Base-by-base conservation (phyloP, 768 basidiomycete species). In the Macrolepiota albuminosa region DNA sequence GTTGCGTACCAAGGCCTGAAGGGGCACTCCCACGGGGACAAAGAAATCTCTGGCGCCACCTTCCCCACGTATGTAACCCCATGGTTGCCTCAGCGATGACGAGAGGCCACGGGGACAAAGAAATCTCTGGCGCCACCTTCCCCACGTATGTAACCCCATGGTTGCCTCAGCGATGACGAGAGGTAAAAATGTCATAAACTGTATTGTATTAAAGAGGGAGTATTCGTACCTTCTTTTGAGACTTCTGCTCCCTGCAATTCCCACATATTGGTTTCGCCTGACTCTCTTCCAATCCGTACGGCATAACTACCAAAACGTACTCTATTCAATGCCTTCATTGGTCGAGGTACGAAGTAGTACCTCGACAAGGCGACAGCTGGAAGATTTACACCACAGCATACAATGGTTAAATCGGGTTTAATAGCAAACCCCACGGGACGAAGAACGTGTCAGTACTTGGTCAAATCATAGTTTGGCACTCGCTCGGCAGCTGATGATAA, bases 11-110 rank as follows among this genome's bases (percentile, higher is more conserved):
- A 95, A 77, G 21, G 89, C 86, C 75, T 95, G 93, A 54, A 95
- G 69, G 6, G 93, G 84, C 46, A 90, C 76, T 4, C 89, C 92
- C 43, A 95, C 92, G 69, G 95, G 87, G 49, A 91, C 76, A 47
- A 80, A 74, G 34, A 90, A 76, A 54, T 82, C 83, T 59, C 81
- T 76, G 9, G 77, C 75, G 56, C 78, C 82, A 54, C 78, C 77
- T 55, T 79, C 79, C 57, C 71, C 71, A 66, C 81, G 78, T 31
- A 77, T 73, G 49, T 83, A 78, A 18, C 89, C 88, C 71, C 93
- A 95, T 9, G n/a, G 73, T 79, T 24, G 92, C 93, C 60, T 87
- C 84, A 63, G 86, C 69, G 67, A 96, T 83, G 60, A 95, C n/a
- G n/a, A n/a, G n/a, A n/a, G n/a, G 21, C 92, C 43, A 95, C 92